Conservation (phyloP, 2,329 filamentous ascomycete genomes). For the Clonostachys sp. region DNA sequence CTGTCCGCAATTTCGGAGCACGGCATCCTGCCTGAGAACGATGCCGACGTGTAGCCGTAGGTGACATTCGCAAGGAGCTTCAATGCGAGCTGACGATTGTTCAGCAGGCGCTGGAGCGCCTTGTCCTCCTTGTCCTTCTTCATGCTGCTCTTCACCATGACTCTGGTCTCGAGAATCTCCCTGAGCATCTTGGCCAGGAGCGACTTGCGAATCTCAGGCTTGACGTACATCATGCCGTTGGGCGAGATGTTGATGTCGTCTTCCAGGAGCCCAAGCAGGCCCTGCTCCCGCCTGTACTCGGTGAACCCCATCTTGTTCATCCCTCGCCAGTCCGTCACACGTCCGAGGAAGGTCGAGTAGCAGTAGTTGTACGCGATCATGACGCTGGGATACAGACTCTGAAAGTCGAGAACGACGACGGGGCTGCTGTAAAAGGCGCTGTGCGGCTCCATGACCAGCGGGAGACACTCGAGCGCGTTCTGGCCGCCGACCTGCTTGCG, state of each 20-base stretch:
- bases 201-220: constrained; percentile 80
- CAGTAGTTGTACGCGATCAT: constrained; percentile 99
- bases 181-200: constrained; percentile 93
- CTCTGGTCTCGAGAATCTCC: constrained; percentile 90
- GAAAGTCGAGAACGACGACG: constrained; percentile 88
- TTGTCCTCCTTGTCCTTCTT: constrained; percentile 88
- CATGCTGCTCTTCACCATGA: constrained; percentile 98
- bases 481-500: constrained; percentile 89
- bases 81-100: constrained; percentile 89
- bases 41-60: constrained; percentile 95
- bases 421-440: constrained; percentile 92
- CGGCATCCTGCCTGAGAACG: constrained; percentile 95
- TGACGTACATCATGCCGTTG: constrained; percentile 95
- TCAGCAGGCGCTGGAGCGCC: constrained; percentile 77
- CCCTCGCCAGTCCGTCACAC: constrained; percentile 83
- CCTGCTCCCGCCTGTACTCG: constrained; percentile 74
- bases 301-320: constrained; percentile 92
- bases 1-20: constrained; percentile 97
- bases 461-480: constrained; percentile 90
- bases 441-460: constrained; percentile 95
- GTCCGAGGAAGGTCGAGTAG: constrained; percentile 92
- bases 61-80: constrained; percentile 99
- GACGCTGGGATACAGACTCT: constrained; percentile 91
- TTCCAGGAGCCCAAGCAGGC: constrained; percentile 72
- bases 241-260: constrained; percentile 89